phyloP scores from a whole-genome alignment of 495 filamentous ascomycete genomes.

The Choiromyces venosus region DNA sequence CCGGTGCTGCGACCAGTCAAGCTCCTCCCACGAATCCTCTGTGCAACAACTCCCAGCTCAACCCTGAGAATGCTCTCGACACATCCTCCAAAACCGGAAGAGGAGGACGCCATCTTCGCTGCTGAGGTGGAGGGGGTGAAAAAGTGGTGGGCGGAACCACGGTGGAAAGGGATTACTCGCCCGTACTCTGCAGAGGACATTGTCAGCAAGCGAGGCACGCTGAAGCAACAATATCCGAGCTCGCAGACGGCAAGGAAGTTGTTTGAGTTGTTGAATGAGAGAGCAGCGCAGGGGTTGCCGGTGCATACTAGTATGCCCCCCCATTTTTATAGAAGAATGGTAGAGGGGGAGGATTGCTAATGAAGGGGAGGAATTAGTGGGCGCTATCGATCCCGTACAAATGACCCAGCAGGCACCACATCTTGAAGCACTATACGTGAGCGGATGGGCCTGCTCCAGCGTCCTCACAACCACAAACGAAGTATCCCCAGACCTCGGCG shows the following conservation, averaged over 20 bases:
- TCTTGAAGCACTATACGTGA: conserved; percentile 93
- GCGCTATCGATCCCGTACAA: conserved; percentile 94
- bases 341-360: neutral
- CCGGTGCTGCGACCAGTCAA: conserved; percentile 2
- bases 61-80: conserved; percentile 3
- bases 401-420: conserved; percentile 98
- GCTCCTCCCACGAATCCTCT: conserved; percentile 28
- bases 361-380: conserved; percentile 55
- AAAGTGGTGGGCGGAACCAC: conserved; percentile 76
- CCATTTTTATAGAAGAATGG: neutral
- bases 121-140: conserved; percentile 75
- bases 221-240: conserved; percentile 82
- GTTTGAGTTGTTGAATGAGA: conserved; percentile 76
- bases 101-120: conserved; percentile 76
- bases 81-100: conserved; percentile 38
- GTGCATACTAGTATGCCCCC: conserved; percentile 74
- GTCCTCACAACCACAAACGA: conserved; percentile 91
- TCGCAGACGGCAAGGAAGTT: conserved; percentile 90
- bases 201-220: conserved; percentile 80
- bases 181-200: conserved; percentile 87
- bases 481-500: conserved; percentile 92
- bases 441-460: conserved; percentile 94
- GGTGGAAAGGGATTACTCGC: conserved; percentile 82
- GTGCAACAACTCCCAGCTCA: conserved; percentile 22
- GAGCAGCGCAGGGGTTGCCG: conserved; percentile 68